Conservation (phyloP, 345 rosid genomes). For the Limnanthes douglasii region DNA sequence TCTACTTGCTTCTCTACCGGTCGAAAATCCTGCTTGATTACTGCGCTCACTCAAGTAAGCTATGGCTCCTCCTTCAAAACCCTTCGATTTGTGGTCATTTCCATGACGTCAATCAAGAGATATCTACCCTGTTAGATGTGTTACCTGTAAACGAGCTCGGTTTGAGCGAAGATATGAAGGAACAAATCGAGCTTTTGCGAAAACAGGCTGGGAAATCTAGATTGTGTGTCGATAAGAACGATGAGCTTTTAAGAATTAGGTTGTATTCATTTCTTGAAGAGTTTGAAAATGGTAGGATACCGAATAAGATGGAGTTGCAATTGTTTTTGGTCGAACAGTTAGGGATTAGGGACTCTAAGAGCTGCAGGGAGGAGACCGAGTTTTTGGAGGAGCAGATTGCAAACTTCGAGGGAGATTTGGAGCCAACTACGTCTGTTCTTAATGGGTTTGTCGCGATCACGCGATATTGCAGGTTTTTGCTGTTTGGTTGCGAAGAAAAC, state of each 20-base stretch:
- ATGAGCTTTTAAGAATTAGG: conserved; percentile 40
- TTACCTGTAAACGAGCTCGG: conserved; percentile 40
- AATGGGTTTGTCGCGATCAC: conserved; percentile 74
- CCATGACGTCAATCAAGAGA: conserved; percentile 86
- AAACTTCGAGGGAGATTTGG: conserved; percentile 69
- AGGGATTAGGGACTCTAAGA: conserved; percentile 40
- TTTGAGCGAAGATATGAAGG: conserved; percentile 64
- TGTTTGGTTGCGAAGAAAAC: conserved; percentile 61
- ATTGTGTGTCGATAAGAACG: conserved; percentile 46
- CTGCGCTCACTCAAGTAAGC: conserved; percentile 67
- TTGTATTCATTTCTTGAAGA: conserved; percentile 48
- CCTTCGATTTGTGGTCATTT: conserved; percentile 80
- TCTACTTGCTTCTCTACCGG: conserved; percentile 67
- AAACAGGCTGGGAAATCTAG: conserved; percentile 42
- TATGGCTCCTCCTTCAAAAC: conserved; percentile 83
- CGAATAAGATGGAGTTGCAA: conserved; percentile 19
- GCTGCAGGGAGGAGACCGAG: conserved; percentile 61
- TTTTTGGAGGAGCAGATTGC: conserved; percentile 90
- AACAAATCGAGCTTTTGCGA: conserved; percentile 60
- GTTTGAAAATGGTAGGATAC: conserved; percentile 52
- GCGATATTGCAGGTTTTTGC: conserved; percentile 62
- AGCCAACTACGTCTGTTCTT: conserved; percentile 70
- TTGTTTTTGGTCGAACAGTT: conserved; percentile 45
- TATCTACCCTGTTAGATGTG: conserved; percentile 79
- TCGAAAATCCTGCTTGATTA: conserved; percentile 77